phyloP scores from a whole-genome alignment of 1,284 basidiomycete species.

The Ganoderma leucocontextum region DNA sequence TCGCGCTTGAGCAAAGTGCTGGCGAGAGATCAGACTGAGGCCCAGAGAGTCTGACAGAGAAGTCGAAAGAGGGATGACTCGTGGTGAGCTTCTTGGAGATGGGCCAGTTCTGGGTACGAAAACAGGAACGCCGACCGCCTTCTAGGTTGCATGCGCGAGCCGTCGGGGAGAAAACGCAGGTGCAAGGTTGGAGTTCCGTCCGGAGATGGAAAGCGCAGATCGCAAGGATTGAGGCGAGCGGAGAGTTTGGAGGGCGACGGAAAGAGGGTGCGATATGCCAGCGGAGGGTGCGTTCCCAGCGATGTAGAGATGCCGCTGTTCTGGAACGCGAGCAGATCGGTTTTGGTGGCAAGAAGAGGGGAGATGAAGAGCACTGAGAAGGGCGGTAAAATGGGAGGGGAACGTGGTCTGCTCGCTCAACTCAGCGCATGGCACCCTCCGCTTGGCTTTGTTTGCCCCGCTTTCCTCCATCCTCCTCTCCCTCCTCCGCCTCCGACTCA shows the following conservation, averaged over 20 bases:
- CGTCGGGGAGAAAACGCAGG: slow-evolving; percentile 14
- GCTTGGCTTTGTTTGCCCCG: slow-evolving; percentile 41
- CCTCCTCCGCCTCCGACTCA: slow-evolving; percentile 23
- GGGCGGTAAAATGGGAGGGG: slow-evolving; percentile 23
- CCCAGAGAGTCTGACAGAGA: slow-evolving; percentile 22
- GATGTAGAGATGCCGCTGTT: slow-evolving; percentile 28
- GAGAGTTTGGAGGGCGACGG: slow-evolving; percentile 15
- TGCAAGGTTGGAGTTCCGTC: slow-evolving; percentile 20
- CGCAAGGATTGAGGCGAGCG: slow-evolving; percentile 13
- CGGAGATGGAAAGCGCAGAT: slow-evolving; percentile 29
- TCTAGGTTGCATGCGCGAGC: slow-evolving; percentile 21
- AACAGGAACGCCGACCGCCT: slow-evolving; percentile 20
- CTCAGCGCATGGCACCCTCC: slow-evolving; percentile 28
- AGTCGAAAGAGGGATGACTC: slow-evolving; percentile 19
- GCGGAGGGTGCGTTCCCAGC: slow-evolving; percentile 25
- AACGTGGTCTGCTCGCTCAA: slow-evolving; percentile 22
- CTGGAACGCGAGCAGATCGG: slow-evolving; percentile 26
- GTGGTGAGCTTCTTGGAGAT: slow-evolving; percentile 26
- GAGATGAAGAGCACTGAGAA: slow-evolving; percentile 15
- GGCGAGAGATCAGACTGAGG: slow-evolving; percentile 17
- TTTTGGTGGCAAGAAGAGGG: slow-evolving; percentile 17
- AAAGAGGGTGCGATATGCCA: slow-evolving; percentile 27
- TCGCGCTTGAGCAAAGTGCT: slow-evolving; percentile 2
- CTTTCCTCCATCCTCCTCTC: slow-evolving; percentile 23
- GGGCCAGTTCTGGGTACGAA: slow-evolving; percentile 13